Evolutionary conservation across 2,329 filamentous ascomycete species (phyloP).

Genomic region (Paraphaeosphaeria sporulosa): DNA sequence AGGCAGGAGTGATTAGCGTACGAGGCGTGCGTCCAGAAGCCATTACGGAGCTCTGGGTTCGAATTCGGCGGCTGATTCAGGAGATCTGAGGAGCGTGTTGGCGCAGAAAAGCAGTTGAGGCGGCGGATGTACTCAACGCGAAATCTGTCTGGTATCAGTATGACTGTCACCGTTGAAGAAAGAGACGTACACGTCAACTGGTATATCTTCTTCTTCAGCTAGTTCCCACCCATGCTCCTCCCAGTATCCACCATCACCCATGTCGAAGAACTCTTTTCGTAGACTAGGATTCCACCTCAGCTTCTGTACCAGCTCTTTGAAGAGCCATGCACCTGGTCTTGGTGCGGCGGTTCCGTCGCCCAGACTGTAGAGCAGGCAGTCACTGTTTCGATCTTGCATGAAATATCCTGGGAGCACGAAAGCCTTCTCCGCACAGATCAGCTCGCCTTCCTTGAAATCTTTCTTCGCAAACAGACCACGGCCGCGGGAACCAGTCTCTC

Average conservation of each 20-base stretch:
- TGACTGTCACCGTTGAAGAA: not conserved
- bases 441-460: conserved; percentile 58
- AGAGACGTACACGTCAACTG: conserved; percentile 51
- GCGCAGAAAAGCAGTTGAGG: conserved; percentile 56
- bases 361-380: conserved; percentile 28
- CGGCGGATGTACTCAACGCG: conserved; percentile 54
- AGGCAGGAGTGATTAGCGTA: conserved; percentile 56
- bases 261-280: conserved; percentile 44
- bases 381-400: conserved; percentile 35
- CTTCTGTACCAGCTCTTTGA: conserved; percentile 56
- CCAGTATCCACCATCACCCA: conserved; percentile 42
- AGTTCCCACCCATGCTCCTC: conserved; percentile 43
- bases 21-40: conserved; percentile 52
- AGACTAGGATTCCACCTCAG: conserved; percentile 52
- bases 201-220: conserved; percentile 27
- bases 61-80: conserved; percentile 21
- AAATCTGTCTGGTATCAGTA: conserved; percentile 40
- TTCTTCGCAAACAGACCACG: conserved; percentile 60
- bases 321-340: conserved; percentile 52
- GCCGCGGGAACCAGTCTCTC: conserved; percentile 50
- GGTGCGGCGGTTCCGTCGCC: conserved; percentile 35
- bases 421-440: conserved; percentile 65
- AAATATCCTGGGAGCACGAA: conserved; percentile 53
- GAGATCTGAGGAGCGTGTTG: conserved; percentile 27
- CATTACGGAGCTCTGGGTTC: conserved; percentile 32